Conservation (phyloP, 306 rosid species). For the Mimosa pudica region DNA sequence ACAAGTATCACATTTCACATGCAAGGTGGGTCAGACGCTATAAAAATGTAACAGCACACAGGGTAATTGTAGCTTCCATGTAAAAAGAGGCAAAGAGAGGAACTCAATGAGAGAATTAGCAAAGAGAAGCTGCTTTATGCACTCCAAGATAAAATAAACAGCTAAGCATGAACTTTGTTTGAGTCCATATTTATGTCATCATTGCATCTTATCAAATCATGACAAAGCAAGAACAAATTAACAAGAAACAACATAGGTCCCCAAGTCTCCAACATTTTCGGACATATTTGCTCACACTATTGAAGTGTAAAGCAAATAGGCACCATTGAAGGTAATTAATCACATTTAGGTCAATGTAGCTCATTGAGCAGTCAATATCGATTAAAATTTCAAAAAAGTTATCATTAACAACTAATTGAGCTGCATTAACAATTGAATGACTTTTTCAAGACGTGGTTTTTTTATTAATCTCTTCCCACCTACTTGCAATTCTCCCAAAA, state of each 20-base stretch:
- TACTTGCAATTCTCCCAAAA: too few species aligned
- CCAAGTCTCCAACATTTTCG: slow-evolving; percentile 1
- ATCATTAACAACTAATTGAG: too few species aligned
- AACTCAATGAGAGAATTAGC: neutral
- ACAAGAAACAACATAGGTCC: neutral
- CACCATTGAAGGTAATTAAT: too few species aligned
- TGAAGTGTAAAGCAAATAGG: neutral
- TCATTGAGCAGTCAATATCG: too few species aligned
- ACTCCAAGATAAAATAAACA: neutral
- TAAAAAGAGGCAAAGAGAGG: neutral
- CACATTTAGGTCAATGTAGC: too few species aligned
- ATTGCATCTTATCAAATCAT: neutral
- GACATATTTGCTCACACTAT: neutral
- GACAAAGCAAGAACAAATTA: neutral
- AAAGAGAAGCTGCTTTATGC: neutral
- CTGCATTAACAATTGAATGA: too few species aligned
- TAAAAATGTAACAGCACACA: neutral
- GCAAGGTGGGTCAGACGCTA: neutral
- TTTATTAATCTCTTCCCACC: too few species aligned
- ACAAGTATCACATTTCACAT: neutral
- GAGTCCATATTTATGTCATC: neutral
- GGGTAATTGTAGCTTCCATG: neutral
- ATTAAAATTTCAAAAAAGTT: too few species aligned
- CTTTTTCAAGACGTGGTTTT: too few species aligned
- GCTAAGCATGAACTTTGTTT: neutral